Evolutionary conservation across 2,329 filamentous ascomycete species (phyloP).

Genomic region (Penicillium freii): DNA sequence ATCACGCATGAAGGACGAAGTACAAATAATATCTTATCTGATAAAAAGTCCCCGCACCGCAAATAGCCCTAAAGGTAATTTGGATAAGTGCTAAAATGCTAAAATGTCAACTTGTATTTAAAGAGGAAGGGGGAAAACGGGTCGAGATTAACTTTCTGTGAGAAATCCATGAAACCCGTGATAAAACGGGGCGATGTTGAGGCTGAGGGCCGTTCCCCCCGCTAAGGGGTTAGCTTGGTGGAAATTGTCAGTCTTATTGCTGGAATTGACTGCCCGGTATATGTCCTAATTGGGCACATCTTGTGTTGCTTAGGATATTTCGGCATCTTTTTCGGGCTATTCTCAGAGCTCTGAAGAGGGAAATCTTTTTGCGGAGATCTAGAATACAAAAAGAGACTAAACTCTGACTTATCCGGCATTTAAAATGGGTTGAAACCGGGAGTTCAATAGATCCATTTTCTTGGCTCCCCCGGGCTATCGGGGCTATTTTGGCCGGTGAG

Average conservation of each 20-base stretch:
- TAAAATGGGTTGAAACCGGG: background rate
- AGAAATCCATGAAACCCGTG: background rate
- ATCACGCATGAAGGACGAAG: background rate
- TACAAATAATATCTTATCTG: background rate
- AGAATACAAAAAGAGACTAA: background rate
- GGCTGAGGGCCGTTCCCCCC: background rate
- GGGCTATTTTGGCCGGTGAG: background rate
- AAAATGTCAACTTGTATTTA: background rate
- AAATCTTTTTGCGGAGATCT: background rate
- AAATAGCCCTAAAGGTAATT: background rate
- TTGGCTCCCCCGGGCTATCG: too few species aligned
- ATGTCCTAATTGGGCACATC: background rate
- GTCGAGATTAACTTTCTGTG: too few species aligned
- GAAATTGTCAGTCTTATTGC: background rate
- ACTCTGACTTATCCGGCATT: background rate
- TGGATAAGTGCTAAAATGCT: background rate
- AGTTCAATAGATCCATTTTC: background rate
- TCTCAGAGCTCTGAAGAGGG: background rate
- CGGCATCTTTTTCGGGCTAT: background rate
- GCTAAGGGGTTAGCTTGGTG: background rate
- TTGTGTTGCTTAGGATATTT: background rate
- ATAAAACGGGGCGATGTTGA: background rate
- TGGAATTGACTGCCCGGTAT: background rate
- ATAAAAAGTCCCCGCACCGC: background rate
- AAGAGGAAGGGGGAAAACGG: background rate